Base-by-base conservation (phyloP, 805 yeast genomes). In the Zygosaccharomyces bailii region DNA sequence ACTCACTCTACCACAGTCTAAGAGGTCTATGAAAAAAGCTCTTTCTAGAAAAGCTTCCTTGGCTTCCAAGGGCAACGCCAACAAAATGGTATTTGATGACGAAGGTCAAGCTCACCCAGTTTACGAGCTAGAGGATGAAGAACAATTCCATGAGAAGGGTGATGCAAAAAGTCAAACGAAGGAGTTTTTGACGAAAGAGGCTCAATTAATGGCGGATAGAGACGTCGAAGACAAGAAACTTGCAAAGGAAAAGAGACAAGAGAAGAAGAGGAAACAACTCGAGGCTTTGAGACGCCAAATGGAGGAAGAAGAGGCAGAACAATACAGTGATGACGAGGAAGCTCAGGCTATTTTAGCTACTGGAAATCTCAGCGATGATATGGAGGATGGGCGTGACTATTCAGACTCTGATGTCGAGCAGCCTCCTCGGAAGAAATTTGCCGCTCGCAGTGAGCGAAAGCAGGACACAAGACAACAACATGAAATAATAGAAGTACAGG, bases 61-160 rank as follows among this genome's bases (percentile, higher is more conserved):
- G 18, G 69, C 80, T 37, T 61, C 72, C 10, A 76, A 76, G 50
- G 86, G 87, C 1, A 76, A 79, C 45, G 84, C 96, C 13, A 79
- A 84, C 16, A 93, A 89, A 62, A 64, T 91, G 54, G 74, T 78
- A 44, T 93, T 91, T 60, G 99, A 93, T 60, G 99, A 93, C 50
- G 97, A 91, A 2, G 99, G 99, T 20, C 74, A 73, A 4, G 84
- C 98, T 0, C 98, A 91, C 65, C 86, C 95, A 7, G 72, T 91
- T 4, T 93, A 93, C 60, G 98, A 91, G 67, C 73, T 93, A 48
- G 89, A 87, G 61, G 86, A 84, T 54, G 97, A 88, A 66, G 93
- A 82, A 32, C 95, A 86, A 47, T 93, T 93, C 76, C 75, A 66
- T 50, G 79, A 76, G 50, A 73, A 70, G 27, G 90, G 86, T 33